Evolutionary conservation across 2,329 filamentous ascomycete species (phyloP).

Genomic region (Aureobasidium sp.): DNA sequence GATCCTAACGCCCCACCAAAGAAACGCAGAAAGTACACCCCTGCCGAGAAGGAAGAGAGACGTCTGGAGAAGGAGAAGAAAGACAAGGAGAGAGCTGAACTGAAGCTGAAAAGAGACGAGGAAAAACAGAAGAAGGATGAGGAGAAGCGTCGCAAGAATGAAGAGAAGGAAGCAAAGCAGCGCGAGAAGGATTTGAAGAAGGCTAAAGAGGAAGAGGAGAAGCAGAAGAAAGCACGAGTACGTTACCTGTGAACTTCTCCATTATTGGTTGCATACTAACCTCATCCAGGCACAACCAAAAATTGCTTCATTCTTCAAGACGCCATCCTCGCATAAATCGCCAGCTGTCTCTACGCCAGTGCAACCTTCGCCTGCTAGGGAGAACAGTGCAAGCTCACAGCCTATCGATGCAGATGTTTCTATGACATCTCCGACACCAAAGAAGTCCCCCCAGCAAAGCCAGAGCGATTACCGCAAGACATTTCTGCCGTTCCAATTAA

Average conservation of each 20-base stretch:
- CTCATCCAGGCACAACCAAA: conserved; percentile 28
- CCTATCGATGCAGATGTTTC: not conserved
- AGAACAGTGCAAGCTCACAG: conserved; percentile 18
- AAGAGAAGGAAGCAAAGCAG: conserved; percentile 35
- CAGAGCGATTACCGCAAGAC: conserved; percentile 45
- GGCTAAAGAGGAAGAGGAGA: conserved; percentile 36
- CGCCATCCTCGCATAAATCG: conserved; percentile 23
- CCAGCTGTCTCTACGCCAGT: not conserved
- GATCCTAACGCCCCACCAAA: conserved; percentile 7
- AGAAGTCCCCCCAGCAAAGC: not conserved
- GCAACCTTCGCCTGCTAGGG: not conserved
- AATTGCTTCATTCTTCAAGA: conserved; percentile 22
- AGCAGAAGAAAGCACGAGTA: conserved; percentile 27
- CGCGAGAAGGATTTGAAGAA: conserved; percentile 42
- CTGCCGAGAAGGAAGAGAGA: conserved; percentile 36
- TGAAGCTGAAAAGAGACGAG: conserved; percentile 23
- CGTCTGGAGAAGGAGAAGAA: conserved; percentile 34
- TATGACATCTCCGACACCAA: not conserved
- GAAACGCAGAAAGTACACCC: conserved; percentile 39
- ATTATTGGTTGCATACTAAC: not conserved
- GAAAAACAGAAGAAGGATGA: conserved; percentile 26
- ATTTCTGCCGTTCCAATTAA: conserved; percentile 77
- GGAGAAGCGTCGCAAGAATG: conserved; percentile 34
- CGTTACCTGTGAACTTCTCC: conserved; percentile 26
- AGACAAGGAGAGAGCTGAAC: conserved; percentile 28